Evolutionary conservation across 2,329 filamentous ascomycete genomes (phyloP), one percentile per base, ranked within the genome.

Genomic region (Xylaria sp.): DNA sequence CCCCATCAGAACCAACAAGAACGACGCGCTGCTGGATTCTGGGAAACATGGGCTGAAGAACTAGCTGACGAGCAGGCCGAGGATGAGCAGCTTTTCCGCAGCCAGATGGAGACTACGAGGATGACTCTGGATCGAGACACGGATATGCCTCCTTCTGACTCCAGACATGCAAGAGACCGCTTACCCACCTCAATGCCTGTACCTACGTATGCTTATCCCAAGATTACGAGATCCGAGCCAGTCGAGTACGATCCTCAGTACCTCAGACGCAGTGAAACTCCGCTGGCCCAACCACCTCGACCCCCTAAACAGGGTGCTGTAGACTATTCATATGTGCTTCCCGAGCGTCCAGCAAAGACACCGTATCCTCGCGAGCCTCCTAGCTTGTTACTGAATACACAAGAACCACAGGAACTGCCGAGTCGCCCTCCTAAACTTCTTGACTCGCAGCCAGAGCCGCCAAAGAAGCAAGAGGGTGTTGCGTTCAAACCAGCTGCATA

Each of bases 401-500:
- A 48, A 48, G 71, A 57, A 66, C 73, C 52, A n/a, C 72, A 71
- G 41, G 70, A 74, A 28, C 67, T 73, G 9, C 72, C 70, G 69
- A 69, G 71, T 9, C 74, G 54, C 4, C 81, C 81, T 18, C 78
- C 81, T 0, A 83, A 82, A 68, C 56, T 73, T 8, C 68, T 62
- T 3, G 76, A 76, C 20, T 64, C 64, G 5, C 33, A 68, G 2
- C 54, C 70, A 10, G 56, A 55, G 23, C 64, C 82, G 58, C 64
- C 70, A 49, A 69, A 73, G 71, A 83, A 86, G 71, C 85, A 89
- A 80, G 80, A 90, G 66, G 79, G 89, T 57, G 92, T 93, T 74
- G 94, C 92, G 15, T 97, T 97, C 83, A 89, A 89, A 71, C 92
- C 95, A 1, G 91, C 92, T 1, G 94, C 94, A 1, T 96, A 94